Evolutionary conservation across 2,329 filamentous ascomycete genomes (phyloP).

Genomic region (Penicillium sp.): DNA sequence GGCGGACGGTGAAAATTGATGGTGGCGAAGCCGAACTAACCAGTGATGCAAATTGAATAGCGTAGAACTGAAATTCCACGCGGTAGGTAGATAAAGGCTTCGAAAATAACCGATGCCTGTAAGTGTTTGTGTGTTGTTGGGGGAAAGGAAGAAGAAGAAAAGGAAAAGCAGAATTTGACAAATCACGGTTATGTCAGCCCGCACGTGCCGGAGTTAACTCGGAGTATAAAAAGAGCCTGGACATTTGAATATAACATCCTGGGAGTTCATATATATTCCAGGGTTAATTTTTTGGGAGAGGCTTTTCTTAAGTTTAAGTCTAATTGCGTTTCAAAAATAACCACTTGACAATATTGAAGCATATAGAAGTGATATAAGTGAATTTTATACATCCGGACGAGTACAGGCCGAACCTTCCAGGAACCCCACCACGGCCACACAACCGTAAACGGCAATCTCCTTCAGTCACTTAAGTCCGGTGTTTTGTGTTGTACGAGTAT

Average conservation of each 20-base stretch:
- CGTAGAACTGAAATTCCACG: constrained; percentile 19
- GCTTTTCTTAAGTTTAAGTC: background rate
- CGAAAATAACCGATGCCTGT: constrained; percentile 13
- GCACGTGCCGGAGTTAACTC: constrained; percentile 25
- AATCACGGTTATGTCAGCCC: constrained; percentile 26
- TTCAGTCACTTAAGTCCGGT: background rate
- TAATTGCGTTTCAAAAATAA: background rate
- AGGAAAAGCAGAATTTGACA: constrained; percentile 25
- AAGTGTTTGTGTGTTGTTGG: constrained; percentile 11
- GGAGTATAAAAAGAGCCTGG: background rate
- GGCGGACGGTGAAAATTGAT: constrained; percentile 18
- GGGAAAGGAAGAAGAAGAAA: constrained; percentile 22
- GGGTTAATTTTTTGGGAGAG: no score
- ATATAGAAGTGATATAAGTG: background rate
- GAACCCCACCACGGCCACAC: constrained; percentile 10
- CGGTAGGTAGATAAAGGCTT: constrained; percentile 16
- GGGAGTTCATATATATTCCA: background rate
- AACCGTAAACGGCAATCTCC: constrained; percentile 6
- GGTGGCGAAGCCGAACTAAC: constrained; percentile 23
- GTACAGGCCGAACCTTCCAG: background rate
- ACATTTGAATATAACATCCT: background rate
- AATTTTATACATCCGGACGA: background rate
- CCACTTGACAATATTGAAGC: background rate
- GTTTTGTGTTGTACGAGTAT: background rate
- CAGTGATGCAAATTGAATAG: constrained; percentile 1